phyloP scores from a whole-genome alignment of 495 filamentous ascomycete species.

The Annulohypoxylon stygium region DNA sequence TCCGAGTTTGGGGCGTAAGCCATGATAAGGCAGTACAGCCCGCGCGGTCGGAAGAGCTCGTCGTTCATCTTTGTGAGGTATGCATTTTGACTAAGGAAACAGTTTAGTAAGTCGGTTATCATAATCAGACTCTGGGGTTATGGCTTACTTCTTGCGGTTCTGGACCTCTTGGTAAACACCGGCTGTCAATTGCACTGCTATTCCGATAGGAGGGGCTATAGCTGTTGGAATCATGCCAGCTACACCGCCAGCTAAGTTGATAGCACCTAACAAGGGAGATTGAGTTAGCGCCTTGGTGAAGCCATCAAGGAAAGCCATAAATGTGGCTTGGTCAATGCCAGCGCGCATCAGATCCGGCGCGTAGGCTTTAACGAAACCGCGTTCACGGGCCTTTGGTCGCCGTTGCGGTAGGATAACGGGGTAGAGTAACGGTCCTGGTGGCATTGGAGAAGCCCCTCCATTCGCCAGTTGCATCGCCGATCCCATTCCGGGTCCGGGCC shows the following conservation, averaged over 20 bases:
- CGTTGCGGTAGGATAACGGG: constrained; percentile 40
- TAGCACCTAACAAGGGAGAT: constrained; percentile 55
- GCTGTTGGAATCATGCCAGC: constrained; percentile 57
- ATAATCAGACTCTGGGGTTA: neutral
- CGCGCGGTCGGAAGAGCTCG: constrained; percentile 69
- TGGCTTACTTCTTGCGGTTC: constrained; percentile 46
- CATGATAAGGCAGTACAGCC: constrained; percentile 72
- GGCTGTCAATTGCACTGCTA: constrained; percentile 57
- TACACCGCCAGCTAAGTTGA: constrained; percentile 60
- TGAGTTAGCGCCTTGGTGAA: constrained; percentile 52
- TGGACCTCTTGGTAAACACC: constrained; percentile 61
- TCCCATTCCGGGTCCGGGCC: neutral
- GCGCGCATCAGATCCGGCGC: constrained; percentile 55
- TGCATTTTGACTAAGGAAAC: constrained; percentile 59
- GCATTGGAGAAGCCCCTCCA: neutral
- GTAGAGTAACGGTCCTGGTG: constrained; percentile 20
- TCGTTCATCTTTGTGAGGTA: constrained; percentile 71
- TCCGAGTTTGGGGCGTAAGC: constrained; percentile 57
- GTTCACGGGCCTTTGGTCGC: constrained; percentile 47
- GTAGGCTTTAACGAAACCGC: constrained; percentile 59
- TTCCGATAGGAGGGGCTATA: constrained; percentile 61
- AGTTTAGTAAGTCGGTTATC: neutral
- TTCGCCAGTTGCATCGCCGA: neutral
- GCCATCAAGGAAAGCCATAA: constrained; percentile 57
- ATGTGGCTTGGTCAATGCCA: constrained; percentile 56